phyloP scores from a whole-genome alignment of 371 early-diverging fungal genomes.

The Rhizopus arrhizus region DNA sequence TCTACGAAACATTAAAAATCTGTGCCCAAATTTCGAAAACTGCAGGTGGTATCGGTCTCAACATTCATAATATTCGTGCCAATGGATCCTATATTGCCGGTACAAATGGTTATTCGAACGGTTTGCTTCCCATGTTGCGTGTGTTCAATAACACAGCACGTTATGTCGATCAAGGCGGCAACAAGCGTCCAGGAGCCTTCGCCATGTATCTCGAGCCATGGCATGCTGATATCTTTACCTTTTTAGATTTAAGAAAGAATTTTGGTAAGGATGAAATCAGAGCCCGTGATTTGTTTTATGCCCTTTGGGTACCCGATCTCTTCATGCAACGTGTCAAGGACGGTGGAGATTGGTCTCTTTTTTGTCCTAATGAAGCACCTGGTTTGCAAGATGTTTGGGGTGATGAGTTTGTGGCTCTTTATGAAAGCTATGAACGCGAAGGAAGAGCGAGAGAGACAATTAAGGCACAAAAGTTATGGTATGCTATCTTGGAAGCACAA shows the following conservation, averaged over 20 bases:
- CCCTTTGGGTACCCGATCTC: slow-evolving; percentile 94
- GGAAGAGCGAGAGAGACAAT: slow-evolving; percentile 81
- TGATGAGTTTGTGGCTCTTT: slow-evolving; percentile 84
- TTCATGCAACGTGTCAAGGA: slow-evolving; percentile 95
- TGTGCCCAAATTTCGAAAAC: slow-evolving; percentile 94
- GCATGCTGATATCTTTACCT: slow-evolving; percentile 95
- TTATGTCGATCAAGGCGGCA: slow-evolving; percentile 96
- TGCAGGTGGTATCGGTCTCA: slow-evolving; percentile 95
- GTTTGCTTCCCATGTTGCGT: slow-evolving; percentile 93
- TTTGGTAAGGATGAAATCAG: slow-evolving; percentile 94
- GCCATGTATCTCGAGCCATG: slow-evolving; percentile 97
- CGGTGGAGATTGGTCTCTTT: slow-evolving; percentile 92
- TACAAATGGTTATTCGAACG: slow-evolving; percentile 92
- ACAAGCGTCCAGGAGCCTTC: slow-evolving; percentile 94
- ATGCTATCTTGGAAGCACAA: slow-evolving; percentile 92
- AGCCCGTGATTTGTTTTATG: slow-evolving; percentile 93
- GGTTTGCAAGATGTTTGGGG: slow-evolving; percentile 90
- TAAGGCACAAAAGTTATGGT: slow-evolving; percentile 96
- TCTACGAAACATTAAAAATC: slow-evolving; percentile 91
- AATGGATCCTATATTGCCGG: slow-evolving; percentile 89
- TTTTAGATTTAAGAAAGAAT: slow-evolving; percentile 93
- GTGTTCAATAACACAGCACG: slow-evolving; percentile 94
- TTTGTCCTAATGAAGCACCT: slow-evolving; percentile 92
- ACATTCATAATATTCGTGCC: slow-evolving; percentile 89
- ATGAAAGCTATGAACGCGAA: slow-evolving; percentile 77